Evolutionary conservation across 495 filamentous ascomycete species (phyloP).

Genomic region (Talaromyces ruber): DNA sequence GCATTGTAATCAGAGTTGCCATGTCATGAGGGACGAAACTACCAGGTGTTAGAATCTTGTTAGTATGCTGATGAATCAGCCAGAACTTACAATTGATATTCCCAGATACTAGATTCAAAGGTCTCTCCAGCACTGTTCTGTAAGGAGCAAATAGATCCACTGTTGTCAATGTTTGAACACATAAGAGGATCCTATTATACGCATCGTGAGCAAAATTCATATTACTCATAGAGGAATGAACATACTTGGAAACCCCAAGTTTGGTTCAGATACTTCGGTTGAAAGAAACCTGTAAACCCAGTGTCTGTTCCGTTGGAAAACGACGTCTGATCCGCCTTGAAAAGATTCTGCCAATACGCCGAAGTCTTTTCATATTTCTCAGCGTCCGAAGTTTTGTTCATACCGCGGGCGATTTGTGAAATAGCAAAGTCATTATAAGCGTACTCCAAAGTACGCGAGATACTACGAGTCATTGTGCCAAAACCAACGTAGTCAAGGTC

Average conservation of each 20-base stretch:
- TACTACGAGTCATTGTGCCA: constrained; percentile 61
- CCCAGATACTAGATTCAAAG: constrained; percentile 63
- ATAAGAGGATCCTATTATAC: constrained; percentile 44
- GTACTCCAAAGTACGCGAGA: constrained; percentile 67
- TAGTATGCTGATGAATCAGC: not conserved
- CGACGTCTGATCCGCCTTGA: constrained; percentile 46
- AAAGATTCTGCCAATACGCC: constrained; percentile 62
- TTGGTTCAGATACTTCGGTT: constrained; percentile 50
- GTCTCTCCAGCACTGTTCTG: constrained; percentile 41
- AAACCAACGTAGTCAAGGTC: constrained; percentile 66
- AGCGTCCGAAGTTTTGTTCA: constrained; percentile 46
- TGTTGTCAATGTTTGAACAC: constrained; percentile 35
- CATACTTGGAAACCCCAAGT: constrained; percentile 43
- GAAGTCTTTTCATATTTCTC: constrained; percentile 53
- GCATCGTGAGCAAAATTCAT: not conserved
- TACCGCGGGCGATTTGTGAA: constrained; percentile 39
- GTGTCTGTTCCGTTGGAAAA: constrained; percentile 31
- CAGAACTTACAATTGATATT: constrained; percentile 53
- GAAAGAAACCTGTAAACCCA: constrained; percentile 59
- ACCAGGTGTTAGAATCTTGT: not conserved
- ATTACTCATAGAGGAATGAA: no score
- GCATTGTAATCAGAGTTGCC: constrained; percentile 46
- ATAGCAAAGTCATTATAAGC: constrained; percentile 63
- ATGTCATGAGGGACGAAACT: constrained; percentile 68
- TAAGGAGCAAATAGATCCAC: constrained; percentile 54